Conservation (phyloP, 139 green algal genomes). For the Edaphochlamys debaryana region DNA sequence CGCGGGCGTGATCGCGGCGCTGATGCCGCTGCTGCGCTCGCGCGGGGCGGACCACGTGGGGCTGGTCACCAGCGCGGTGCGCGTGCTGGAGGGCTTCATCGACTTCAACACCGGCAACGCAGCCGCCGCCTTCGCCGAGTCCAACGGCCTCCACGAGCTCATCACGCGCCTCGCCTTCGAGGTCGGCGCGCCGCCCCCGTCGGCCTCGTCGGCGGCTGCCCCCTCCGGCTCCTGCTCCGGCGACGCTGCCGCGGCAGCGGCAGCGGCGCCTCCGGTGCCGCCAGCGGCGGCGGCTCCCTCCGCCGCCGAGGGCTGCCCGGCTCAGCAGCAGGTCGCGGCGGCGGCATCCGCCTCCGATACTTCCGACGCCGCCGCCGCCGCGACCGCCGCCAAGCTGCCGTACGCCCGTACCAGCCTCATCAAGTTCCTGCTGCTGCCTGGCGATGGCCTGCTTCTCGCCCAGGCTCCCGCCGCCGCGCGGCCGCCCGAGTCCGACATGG, state of each 20-base stretch:
- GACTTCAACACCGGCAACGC: constrained; percentile 77
- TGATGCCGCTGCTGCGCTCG: constrained; percentile 85
- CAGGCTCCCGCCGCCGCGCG: constrained; percentile 49
- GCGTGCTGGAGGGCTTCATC: constrained; percentile 91
- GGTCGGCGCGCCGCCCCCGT: constrained; percentile 48
- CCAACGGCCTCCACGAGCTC: constrained; percentile 81
- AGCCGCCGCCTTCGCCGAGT: constrained; percentile 82
- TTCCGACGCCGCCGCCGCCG: background rate
- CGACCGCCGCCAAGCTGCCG: constrained; percentile 42
- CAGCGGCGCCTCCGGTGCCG: too few relatives aligned
- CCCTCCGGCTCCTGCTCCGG: too few relatives aligned
- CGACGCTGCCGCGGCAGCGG: background rate
- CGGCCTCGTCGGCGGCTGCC: background rate
- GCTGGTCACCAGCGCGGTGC: constrained; percentile 77
- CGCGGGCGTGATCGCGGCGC: constrained; percentile 81
- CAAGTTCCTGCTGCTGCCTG: constrained; percentile 91
- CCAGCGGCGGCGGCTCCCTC: background rate
- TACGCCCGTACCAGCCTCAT: constrained; percentile 81
- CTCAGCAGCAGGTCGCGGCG: constrained; percentile 10
- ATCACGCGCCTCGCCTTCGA: constrained; percentile 79
- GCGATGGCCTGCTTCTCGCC: constrained; percentile 82
- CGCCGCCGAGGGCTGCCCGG: background rate
- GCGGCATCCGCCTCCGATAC: background rate
- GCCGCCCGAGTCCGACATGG: constrained; percentile 50
- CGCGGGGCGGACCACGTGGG: constrained; percentile 65